These are phyloP conservation scores for Staphylotrichum tortipilum DNA, from an alignment of 495 filamentous ascomycete genomes.

Conservation along the genomic window DNA sequence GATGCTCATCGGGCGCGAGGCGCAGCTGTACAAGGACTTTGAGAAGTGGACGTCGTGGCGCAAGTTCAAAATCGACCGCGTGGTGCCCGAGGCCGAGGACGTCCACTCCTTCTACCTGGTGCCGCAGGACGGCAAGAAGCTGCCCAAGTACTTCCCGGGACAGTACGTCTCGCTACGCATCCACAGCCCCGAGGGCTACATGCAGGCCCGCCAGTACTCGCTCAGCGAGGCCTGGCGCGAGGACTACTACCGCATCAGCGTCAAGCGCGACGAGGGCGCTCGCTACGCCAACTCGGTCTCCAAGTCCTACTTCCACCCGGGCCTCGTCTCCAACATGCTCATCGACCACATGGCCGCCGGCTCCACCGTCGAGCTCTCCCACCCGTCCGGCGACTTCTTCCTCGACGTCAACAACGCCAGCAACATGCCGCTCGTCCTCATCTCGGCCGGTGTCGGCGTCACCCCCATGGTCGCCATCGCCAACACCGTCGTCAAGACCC, in stretches of 20 bases:
- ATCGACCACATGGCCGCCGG: conserved; percentile 53
- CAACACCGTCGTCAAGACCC: conserved; percentile 44
- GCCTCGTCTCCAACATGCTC: conserved; percentile 62
- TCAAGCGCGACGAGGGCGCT: conserved; percentile 56
- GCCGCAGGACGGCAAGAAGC: conserved; percentile 51
- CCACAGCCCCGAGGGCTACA: conserved; percentile 45
- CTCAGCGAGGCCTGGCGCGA: conserved; percentile 52
- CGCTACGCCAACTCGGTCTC: conserved; percentile 33
- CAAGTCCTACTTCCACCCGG: conserved; percentile 38
- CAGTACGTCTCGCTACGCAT: conserved; percentile 61
- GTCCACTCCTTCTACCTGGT: conserved; percentile 65
- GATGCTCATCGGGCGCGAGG: conserved; percentile 59
- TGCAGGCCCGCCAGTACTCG: conserved; percentile 65
- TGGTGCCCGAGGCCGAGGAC: conserved; percentile 53
- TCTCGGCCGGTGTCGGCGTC: conserved; percentile 63
- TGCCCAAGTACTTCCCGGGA: conserved; percentile 56
- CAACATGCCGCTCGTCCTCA: conserved; percentile 49
- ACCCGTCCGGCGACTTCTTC: conserved; percentile 65
- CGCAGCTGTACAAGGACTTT: conserved; percentile 48
- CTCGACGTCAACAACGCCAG: conserved; percentile 37
- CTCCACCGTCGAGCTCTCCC: conserved; percentile 52
- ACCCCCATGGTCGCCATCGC: conserved; percentile 61
- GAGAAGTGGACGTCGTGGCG: conserved; percentile 56
- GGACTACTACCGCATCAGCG: conserved; percentile 59
- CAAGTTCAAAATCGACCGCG: conserved; percentile 55